Percentiles rank a stretch among this genome's conserved stretches.
Evolutionary conservation across 23 red algal genomes (phyloP).

Genomic region (Gracilariopsis chorda): DNA sequence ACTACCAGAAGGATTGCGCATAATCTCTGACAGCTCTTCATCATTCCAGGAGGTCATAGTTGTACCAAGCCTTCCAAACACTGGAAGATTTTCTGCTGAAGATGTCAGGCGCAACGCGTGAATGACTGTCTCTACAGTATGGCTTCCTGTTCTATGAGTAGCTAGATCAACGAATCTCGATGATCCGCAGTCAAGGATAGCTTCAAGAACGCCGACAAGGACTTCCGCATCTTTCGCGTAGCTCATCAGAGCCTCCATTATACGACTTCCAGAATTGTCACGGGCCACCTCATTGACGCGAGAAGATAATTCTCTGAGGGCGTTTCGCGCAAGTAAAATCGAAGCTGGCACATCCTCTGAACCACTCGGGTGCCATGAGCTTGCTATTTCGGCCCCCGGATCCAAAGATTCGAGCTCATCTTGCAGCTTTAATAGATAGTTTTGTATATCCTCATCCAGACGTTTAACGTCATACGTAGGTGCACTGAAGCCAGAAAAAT

Average conservation of each 20-base stretch:
- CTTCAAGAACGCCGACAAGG: neutral
- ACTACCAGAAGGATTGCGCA: conserved; percentile 41
- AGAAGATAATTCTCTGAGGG: conserved; percentile 26
- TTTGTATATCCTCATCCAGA: neutral
- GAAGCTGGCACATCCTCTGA: conserved; percentile 36
- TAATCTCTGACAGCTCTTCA: neutral
- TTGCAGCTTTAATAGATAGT: neutral
- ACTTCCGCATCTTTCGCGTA: conserved; percentile 13
- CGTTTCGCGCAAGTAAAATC: conserved; percentile 51
- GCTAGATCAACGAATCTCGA: conserved; percentile 16
- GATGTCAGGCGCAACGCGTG: neutral
- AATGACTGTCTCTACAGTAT: conserved; percentile 10
- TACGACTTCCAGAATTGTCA: conserved; percentile 22
- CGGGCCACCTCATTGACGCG: neutral
- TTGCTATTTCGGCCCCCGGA: neutral
- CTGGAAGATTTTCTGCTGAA: neutral
- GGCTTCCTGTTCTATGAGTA: conserved; percentile 36
- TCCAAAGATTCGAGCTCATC: conserved; percentile 32
- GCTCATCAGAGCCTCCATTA: conserved; percentile 45
- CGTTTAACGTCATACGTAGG: neutral
- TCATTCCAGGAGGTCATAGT: conserved; percentile 16
- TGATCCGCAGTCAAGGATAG: conserved; percentile 27
- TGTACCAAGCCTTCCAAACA: neutral
- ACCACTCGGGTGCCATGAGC: neutral
- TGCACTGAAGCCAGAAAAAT: neutral